Base-by-base conservation (phyloP, 2,329 filamentous ascomycete species). In the Tolypocladium pustulatum region DNA sequence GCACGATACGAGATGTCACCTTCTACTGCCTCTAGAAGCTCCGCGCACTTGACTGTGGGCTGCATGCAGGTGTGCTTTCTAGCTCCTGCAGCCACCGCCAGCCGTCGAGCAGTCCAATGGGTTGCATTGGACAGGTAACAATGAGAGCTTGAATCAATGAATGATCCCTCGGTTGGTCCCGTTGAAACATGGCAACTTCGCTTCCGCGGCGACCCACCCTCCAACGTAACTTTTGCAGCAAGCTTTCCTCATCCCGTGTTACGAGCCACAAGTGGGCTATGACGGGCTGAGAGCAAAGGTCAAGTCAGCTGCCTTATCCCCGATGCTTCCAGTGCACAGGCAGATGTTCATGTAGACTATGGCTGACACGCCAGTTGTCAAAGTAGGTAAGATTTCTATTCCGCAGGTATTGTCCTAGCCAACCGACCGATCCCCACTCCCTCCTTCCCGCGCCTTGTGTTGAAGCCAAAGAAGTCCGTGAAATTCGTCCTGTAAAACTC, bases 391-490 rank as follows among this genome's bases (percentile, higher is more conserved):
- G 30, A 34, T 13, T 38, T 38, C 5, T 41, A 7, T 20, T 22
- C 22, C n/a, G n/a, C 9, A 3, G 8, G 13, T 27, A 25, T 49
- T 22, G n/a, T 49, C 8, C 7, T 36, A 36, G 9, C 30, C 17
- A 15, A 34, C 22, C 20, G 30, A 34, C 20, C 30, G 12, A 15
- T 15, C 25, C 30, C 49, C 17, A 13, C 17, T 20, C 17, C 49
- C 20, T 15, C 30, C 20, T 36, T 34, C 7, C 20, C 30, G 30
- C 30, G 49, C 49, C 49, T 53, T 71, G 73, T 76, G 17, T 56
- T 56, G 54, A 55, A 43, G 25, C 36, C 49, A 22, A 53, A 53
- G 49, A 36, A 34, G 49, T 30, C 49, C 10, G 49, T 30, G 17
- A 52, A 27, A n/a, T n/a, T 30, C 49, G 10, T n/a, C 22, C 27